A percentile compares a stretch with the other conserved stretches of the same genome.
Conservation (phyloP, 2,329 filamentous ascomycete species). For the Ceratocystis lukuohia region DNA sequence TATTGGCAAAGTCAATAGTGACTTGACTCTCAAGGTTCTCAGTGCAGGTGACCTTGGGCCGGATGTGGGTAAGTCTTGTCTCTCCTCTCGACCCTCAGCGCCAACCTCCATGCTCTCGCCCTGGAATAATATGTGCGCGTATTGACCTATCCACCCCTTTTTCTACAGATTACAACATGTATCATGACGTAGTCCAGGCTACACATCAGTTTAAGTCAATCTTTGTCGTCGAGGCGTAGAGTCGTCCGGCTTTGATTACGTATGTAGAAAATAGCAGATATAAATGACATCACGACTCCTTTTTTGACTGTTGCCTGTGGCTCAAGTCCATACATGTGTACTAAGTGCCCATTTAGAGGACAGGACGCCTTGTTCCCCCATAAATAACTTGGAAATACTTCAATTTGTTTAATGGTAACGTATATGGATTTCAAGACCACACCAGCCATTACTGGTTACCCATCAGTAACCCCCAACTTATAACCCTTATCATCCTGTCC, state of each 20-base stretch:
- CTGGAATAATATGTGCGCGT: neutral
- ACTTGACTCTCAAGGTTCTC: conserved; percentile 58
- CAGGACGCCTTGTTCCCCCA: neutral
- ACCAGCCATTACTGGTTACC: neutral
- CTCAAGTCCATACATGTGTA: too few relatives aligned
- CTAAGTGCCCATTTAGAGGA: neutral
- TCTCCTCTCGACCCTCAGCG: neutral
- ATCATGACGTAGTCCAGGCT: conserved; percentile 58
- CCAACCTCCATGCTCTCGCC: conserved; percentile 12
- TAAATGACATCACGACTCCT: neutral
- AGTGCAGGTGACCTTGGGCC: conserved; percentile 56
- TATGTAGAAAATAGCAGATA: neutral
- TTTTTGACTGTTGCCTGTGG: neutral
- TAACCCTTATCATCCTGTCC: neutral
- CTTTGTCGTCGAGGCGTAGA: conserved; percentile 36
- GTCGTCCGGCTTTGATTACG: neutral
- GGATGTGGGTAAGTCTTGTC: conserved; percentile 46
- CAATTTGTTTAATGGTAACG: neutral
- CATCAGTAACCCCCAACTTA: too few relatives aligned
- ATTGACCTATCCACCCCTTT: neutral
- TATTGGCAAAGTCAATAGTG: conserved; percentile 65
- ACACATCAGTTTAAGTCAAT: conserved; percentile 71
- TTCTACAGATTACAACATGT: conserved; percentile 55
- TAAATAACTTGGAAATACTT: neutral
- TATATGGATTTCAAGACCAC: neutral